Evolutionary conservation across 23 red algal genomes (phyloP).

Genomic region (Rhodosorus marinus): DNA sequence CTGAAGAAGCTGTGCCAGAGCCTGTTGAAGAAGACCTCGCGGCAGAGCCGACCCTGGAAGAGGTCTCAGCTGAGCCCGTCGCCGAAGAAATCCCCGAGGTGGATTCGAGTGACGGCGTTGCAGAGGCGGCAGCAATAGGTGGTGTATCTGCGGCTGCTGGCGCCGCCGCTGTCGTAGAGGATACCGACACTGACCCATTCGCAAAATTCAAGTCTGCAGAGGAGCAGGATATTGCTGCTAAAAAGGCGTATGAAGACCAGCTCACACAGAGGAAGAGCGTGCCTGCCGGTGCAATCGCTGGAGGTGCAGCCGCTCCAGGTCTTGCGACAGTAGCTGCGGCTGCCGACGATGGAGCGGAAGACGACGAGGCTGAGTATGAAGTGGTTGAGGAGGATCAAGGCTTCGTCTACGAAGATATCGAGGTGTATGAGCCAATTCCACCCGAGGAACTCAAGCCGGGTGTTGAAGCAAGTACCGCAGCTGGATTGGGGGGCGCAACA

Average conservation of each 20-base stretch:
- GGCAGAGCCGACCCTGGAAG: neutral
- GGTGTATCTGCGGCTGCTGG: neutral
- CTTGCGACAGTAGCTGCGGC: too few relatives aligned
- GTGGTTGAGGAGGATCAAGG: too few relatives aligned
- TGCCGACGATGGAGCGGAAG: too few relatives aligned
- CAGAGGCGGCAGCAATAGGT: neutral
- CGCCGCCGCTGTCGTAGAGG: neutral
- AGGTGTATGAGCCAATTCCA: too few relatives aligned
- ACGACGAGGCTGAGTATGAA: too few relatives aligned
- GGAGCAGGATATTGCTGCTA: neutral
- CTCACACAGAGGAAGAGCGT: too few relatives aligned
- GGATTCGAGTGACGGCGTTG: neutral
- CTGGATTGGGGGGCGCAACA: too few relatives aligned
- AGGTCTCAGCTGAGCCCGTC: neutral
- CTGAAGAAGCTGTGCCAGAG: neutral
- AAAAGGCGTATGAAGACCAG: neutral
- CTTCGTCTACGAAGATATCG: too few relatives aligned
- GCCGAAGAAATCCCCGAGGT: neutral
- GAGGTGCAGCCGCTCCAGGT: too few relatives aligned
- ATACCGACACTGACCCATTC: neutral
- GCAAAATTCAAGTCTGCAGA: slow-evolving; percentile 1
- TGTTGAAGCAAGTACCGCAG: too few relatives aligned
- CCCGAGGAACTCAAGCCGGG: too few relatives aligned
- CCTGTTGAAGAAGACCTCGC: neutral
- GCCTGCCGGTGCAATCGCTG: too few relatives aligned